Conservation (phyloP, 2,329 filamentous ascomycete species). For the Tolypocladium pustulatum region DNA sequence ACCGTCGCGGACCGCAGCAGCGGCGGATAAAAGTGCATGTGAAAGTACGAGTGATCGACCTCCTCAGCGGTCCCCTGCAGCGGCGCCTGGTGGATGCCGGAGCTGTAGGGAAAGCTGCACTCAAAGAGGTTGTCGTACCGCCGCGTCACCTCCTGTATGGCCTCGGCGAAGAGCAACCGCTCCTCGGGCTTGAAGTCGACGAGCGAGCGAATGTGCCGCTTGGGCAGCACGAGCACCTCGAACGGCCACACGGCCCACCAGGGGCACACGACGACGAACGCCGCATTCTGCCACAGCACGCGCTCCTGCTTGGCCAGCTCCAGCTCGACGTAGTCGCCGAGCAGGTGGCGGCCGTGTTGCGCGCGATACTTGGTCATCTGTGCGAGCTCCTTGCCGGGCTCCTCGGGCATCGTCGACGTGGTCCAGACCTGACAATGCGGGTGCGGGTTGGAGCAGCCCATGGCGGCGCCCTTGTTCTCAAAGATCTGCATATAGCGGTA, state of each 20-base stretch:
- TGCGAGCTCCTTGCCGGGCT: conserved; percentile 68
- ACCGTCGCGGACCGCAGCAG: conserved; percentile 87
- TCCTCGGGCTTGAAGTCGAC: conserved; percentile 70
- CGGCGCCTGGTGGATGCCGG: conserved; percentile 92
- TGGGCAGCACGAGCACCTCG: conserved; percentile 82
- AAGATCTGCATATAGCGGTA: conserved; percentile 99
- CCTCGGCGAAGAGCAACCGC: conserved; percentile 65
- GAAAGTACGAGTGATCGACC: conserved; percentile 78
- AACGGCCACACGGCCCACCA: conserved; percentile 99
- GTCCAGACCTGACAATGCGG: conserved; percentile 97
- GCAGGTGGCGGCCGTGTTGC: conserved; percentile 66
- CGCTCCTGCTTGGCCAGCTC: conserved; percentile 76
- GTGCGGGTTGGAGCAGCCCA: conserved; percentile 98
- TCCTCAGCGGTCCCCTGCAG: conserved; percentile 73
- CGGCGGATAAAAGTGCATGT: conserved; percentile 97
- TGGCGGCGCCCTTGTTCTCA: conserved; percentile 94
- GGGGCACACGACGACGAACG: conserved; percentile 80
- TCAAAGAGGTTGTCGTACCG: conserved; percentile 96
- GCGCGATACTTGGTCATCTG: conserved; percentile 70
- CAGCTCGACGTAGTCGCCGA: conserved; percentile 78
- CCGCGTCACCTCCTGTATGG: conserved; percentile 77
- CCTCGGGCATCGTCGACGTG: conserved; percentile 81
- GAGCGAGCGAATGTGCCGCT: conserved; percentile 72
- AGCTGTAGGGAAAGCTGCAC: conserved; percentile 93
- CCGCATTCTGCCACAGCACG: conserved; percentile 76